Evolutionary conservation across 2,329 filamentous ascomycete species (phyloP), one percentile per base, ranked within the genome.

Genomic region (Sclerotinia glacialis): DNA sequence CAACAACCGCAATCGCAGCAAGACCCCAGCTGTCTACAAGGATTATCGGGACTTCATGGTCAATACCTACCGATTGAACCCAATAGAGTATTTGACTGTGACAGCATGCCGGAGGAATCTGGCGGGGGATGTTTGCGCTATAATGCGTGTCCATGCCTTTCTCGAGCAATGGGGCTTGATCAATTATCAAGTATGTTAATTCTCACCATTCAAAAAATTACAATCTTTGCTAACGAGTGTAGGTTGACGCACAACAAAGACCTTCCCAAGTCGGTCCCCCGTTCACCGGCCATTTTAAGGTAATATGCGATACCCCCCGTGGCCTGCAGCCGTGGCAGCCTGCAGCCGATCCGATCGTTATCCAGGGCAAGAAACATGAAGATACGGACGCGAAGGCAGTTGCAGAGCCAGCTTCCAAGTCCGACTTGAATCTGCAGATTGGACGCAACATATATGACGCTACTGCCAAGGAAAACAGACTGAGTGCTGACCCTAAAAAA

Each of bases 41-140:
- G 95, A 99, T 77, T 99, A 99, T 79, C 89, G 95, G 73, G 95
- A 99, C 77, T 99, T 99, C 77, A 99, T 99, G 95, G 93, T 99
- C 81, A 99, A 99, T 81, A 98, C 95, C 18, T 99, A 99, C 79
- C 89, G 95, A 47, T 82, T 99, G 66, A 99, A 98, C 77, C 95
- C 95, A 6, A 86, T 93, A 64, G 95, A 99, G 78, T 99, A 99
- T 76, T 84, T 99, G 65, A 99, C 95, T 6, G 94, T 99, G 65
- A 99, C 95, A 14, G 95, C 95, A 61, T 99, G 95, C 77, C 86
- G 95, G 70, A 87, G 95, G 72, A 99, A 99, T 78, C 80, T 99
- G 75, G 95, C 95, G 28, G 95, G 95, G 71, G 95, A 99, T 79
- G 95, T 99, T 42, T 99, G 95, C 80, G 94, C 95, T 49, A 99